Percentiles rank a stretch among this genome's conserved stretches.
phyloP scores from a whole-genome alignment of 768 basidiomycete species.

The Amanita pallidorosea region DNA sequence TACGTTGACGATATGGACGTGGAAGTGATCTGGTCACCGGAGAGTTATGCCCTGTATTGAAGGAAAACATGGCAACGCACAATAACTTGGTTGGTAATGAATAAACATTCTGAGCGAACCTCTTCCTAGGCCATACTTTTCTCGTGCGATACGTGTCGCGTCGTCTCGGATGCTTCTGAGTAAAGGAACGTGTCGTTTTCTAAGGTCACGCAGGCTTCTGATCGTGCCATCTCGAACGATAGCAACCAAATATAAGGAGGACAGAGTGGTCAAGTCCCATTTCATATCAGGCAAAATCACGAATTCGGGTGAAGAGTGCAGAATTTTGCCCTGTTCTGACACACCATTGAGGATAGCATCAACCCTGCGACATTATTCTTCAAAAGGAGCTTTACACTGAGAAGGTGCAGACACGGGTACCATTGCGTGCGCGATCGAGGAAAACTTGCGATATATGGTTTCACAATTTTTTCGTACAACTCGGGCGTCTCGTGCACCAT shows the following conservation, averaged over 20 bases:
- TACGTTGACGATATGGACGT: slow-evolving; percentile 84
- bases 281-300: slow-evolving; percentile 93
- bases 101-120: slow-evolving; percentile 71
- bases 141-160: slow-evolving; percentile 38
- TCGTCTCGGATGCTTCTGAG: slow-evolving; percentile 54
- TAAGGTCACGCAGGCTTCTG: slow-evolving; percentile 68
- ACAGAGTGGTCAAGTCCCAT: slow-evolving; percentile 77
- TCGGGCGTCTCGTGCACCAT: slow-evolving; percentile 81
- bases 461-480: slow-evolving; percentile 59
- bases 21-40: slow-evolving; percentile 66
- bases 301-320: slow-evolving; percentile 56
- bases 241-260: slow-evolving; percentile 78
- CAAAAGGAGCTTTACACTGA: neutral
- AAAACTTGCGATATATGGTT: slow-evolving; percentile 71
- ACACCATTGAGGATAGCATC: slow-evolving; percentile 69
- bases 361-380: slow-evolving; percentile 44
- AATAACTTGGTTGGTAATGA: slow-evolving; percentile 96
- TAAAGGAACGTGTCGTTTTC: slow-evolving; percentile 49
- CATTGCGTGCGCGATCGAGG: slow-evolving; percentile 74
- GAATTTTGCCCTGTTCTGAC: slow-evolving; percentile 64
- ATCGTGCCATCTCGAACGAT: slow-evolving; percentile 55
- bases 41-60: neutral
- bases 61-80: slow-evolving; percentile 34
- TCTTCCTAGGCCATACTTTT: slow-evolving; percentile 53
- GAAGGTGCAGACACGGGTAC: slow-evolving; percentile 26